Percentiles rank a stretch among this genome's conserved stretches.
Conservation (phyloP, 129 eudicot genomes). For the Oenanthe sinensis region DNA sequence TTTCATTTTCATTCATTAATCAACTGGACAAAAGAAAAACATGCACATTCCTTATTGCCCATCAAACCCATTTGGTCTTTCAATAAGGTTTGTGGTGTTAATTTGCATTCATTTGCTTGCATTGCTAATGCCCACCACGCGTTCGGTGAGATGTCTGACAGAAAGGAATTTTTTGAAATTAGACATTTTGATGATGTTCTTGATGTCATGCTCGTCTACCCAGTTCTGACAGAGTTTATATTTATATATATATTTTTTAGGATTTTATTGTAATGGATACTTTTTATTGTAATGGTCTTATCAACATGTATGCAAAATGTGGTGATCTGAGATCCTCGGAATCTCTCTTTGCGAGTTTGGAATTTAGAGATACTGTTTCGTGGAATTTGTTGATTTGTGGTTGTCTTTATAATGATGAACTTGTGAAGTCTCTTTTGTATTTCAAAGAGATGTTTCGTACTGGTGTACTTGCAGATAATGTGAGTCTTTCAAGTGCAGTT, state of each 20-base stretch:
- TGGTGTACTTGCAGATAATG: constrained; percentile 33
- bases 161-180: constrained; percentile 11
- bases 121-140: constrained; percentile 12
- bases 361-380: constrained; percentile 35
- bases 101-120: neutral
- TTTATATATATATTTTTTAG: too few relatives aligned
- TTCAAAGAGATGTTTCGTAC: constrained; percentile 37
- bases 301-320: constrained; percentile 45
- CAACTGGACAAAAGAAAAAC: neutral
- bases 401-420: constrained; percentile 34
- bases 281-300: constrained; percentile 39
- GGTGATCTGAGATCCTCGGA: constrained; percentile 46
- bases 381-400: constrained; percentile 60
- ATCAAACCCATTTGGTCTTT: constrained; percentile 7
- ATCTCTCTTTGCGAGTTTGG: constrained; percentile 25
- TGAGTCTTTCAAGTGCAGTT: constrained; percentile 51
- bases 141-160: constrained; percentile 45
- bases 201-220: constrained; percentile 37
- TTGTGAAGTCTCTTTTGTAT: constrained; percentile 40
- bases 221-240: too few relatives aligned
- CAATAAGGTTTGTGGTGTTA: constrained; percentile 4
- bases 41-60: constrained; percentile 13
- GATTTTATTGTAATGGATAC: too few relatives aligned
- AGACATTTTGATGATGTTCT: constrained; percentile 28
- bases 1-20: neutral